Conservation (phyloP, 1,284 basidiomycete genomes). For the Dichomitus squalens region DNA sequence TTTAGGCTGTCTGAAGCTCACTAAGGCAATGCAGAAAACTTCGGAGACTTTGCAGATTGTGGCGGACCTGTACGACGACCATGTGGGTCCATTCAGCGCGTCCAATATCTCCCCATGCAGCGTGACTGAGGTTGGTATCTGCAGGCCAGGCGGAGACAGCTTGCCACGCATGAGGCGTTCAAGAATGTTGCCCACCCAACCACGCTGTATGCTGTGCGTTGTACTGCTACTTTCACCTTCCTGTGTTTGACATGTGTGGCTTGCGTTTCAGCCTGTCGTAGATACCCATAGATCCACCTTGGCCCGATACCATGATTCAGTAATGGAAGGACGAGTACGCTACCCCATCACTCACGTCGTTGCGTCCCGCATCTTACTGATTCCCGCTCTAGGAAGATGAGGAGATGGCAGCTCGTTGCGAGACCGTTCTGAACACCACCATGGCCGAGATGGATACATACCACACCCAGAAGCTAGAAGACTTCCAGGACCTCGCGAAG, state of each 20-base stretch:
- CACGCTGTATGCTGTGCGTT: conserved; percentile 63
- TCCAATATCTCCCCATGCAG: background rate
- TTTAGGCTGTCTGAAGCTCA: conserved; percentile 71
- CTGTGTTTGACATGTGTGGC: background rate
- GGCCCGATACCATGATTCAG: conserved; percentile 60
- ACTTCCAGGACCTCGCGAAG: conserved; percentile 59
- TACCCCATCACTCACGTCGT: background rate
- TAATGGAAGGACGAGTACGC: conserved; percentile 43
- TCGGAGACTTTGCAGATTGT: conserved; percentile 75
- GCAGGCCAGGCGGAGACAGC: conserved; percentile 72
- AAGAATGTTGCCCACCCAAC: conserved; percentile 77
- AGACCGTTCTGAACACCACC: conserved; percentile 86
- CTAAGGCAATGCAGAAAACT: conserved; percentile 79
- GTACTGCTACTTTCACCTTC: background rate
- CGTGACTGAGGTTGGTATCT: background rate
- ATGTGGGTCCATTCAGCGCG: conserved; percentile 47
- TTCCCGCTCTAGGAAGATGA: conserved; percentile 50
- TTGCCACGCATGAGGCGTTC: conserved; percentile 74
- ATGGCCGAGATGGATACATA: conserved; percentile 87
- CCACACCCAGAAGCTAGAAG: conserved; percentile 72
- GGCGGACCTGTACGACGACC: conserved; percentile 78
- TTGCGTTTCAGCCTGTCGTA: conserved; percentile 56
- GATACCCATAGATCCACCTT: conserved; percentile 72
- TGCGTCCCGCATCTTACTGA: conserved; percentile 10
- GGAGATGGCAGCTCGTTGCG: conserved; percentile 72